Base-by-base conservation (phyloP, 2,329 filamentous ascomycete species). In the Curvularia hawaiiensis region DNA sequence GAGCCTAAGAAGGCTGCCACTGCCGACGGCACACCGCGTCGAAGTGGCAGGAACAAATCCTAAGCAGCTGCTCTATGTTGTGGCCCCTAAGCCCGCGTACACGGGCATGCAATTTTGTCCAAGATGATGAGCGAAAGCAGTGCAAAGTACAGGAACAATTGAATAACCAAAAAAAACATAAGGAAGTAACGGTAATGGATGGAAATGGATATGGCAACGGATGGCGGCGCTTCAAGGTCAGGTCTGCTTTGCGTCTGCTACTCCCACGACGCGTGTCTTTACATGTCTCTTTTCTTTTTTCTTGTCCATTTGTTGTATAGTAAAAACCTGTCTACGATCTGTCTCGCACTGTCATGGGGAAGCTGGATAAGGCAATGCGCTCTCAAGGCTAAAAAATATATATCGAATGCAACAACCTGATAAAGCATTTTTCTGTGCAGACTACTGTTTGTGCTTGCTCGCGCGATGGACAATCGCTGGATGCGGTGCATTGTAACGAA, bases 1-100 rank as follows among this genome's bases (percentile, higher is more conserved):
- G 69, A 77, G 64, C 76, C 80, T 30, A 82, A 83, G 77, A 78
- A 78, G 65, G 79, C 80, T 33, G 80, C 80, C 11, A 82, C 80
- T 30, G 80, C 77, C 50, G 74, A 77, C 53, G 80, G 80, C 43
- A 74, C 80, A 72, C 80, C 80, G 28, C 70, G 80, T 55, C 78
- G 80, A 52, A 81, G 79, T 47, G 75, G 73, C 26, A 73, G 80
- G 56, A 79, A 79, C 63, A 71, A 60, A 61, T 61, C 65, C 43
- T 72, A 65, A 57, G 53, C 20, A 18, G 20, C 22, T 22, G 41
- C 14, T n/a, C 14, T 20, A 50, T 26, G 31, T n/a, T 35, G 18
- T 20, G 28, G 49, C 39, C 38, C 11, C 18, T 49, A 18, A 16
- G 16, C 7, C 5, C 9, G 24, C 12, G 39, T 22, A 24, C 16